Base-by-base conservation (phyloP, 1,284 basidiomycete species). In the Laetiporus sulphureus region DNA sequence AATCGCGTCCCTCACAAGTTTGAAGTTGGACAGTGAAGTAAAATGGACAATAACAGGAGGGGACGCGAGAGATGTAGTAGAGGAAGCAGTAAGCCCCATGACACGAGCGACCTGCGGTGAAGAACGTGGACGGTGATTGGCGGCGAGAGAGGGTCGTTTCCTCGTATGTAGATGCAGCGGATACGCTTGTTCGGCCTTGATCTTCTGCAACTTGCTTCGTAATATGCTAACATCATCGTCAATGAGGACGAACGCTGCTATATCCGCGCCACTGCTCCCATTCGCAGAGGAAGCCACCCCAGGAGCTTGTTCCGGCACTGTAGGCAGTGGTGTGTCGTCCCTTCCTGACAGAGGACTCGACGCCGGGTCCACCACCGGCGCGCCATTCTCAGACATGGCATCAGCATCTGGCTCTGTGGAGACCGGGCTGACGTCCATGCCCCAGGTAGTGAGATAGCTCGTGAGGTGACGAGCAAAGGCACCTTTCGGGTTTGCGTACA, bases 371-470 rank as follows among this genome's bases (percentile, higher is more conserved):
- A 44, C 24, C 13, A 25, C 38, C 12, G 38, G 36, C 30, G 52
- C 52, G 15, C 48, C 43, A 10, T 40, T 25, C 32, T 57, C 55
- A 5, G 47, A 39, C 12, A 48, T 44, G 15, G 61, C 64, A 38
- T 81, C 79, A 2, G 64, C 62, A 18, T 70, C 72, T 6, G 69
- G 68, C 44, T 79, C 79, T 2, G 74, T 73, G 3, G 89, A 81
- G 27, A 91, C 72, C 62, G 91, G 90, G 39, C 77, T 83, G 33
- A 96, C 83, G 54, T 95, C 90, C 75, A 96, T 75, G 13, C 91
- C 91, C 92, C 93, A 96, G 3, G 86, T 77, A n/a, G 87, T 88
- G 42, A 96, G 73, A 62, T 94, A 94, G 51, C 83, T 86, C 25
- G 91, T 91, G 20, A 97, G 69, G 60, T 94, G 90, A 38, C 88